Base-by-base conservation (phyloP, 768 basidiomycete genomes). In the Lactarius sanguifluus region DNA sequence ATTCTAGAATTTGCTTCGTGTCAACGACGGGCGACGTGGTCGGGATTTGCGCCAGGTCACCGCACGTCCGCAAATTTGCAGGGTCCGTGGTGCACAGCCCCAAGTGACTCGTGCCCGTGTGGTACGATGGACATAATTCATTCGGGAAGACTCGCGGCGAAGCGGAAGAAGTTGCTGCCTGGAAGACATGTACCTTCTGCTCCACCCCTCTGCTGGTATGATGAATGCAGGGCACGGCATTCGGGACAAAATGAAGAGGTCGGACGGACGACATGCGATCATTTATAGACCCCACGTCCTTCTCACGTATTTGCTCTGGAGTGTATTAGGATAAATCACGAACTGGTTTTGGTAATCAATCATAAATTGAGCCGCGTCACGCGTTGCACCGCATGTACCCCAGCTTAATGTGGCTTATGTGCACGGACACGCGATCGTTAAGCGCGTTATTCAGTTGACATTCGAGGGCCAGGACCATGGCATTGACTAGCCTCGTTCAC, bases 401-500 rank as follows among this genome's bases (percentile, higher is more conserved):
- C 64, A 61, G 38, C 25, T 54, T 43, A 59, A 45, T 64, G 62
- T 67, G 50, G 50, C 58, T 67, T 67, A 67, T 64, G 60, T n/a
- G 28, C 54, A 13, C 9, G 20, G 10, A 12, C 38, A 15, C n/a
- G 50, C 50, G 25, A 25, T 16, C 23, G 25, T 59, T 64, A 32
- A 43, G 47, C 38, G 36, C 52, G 54, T 32, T 36, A 23, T 34
- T 38, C 36, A 38, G 36, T 38, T 23, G 41, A 10, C 45, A 40
- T 57, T 58, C 28, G 13, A 34, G 50, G 8, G 15, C 66, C 66
- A 67, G 62, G 57, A 54, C 56, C 23, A 36, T 59, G 66, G 66
- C 66, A 56, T 59, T 1, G 32, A n/a, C 15, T 43, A 25, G 66
- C 66, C 66, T 67, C 66, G 55, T 67, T 67, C 59, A 67, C 62